Percentiles rank a stretch among this genome's conserved stretches.
Conservation (phyloP, 2,329 filamentous ascomycete species). For the Neocatenulostroma microsporum region DNA sequence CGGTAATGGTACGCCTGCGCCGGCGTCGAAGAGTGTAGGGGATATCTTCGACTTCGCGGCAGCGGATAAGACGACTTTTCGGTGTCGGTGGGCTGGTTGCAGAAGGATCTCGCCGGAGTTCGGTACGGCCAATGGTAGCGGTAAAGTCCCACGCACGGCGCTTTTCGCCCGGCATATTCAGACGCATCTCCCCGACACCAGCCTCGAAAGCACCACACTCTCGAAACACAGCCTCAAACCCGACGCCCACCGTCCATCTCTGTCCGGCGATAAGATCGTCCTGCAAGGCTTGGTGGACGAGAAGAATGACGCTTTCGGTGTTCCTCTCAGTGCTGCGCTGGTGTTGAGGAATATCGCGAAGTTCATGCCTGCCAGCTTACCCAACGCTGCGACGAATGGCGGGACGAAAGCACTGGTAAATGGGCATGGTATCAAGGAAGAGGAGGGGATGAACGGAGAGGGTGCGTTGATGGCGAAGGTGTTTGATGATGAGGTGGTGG, state of each 20-base stretch:
- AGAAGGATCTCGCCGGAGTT: constrained; percentile 37
- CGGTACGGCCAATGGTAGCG: not conserved
- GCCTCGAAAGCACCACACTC: constrained; percentile 19
- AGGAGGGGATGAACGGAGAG: not conserved
- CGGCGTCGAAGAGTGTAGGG: constrained; percentile 2
- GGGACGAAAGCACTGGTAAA: too few relatives aligned
- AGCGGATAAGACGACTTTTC: constrained; percentile 36
- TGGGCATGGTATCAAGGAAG: too few relatives aligned
- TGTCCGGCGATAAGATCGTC: too few relatives aligned
- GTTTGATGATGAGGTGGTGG: constrained; percentile 12
- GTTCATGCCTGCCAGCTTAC: too few relatives aligned
- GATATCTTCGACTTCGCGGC: constrained; percentile 24
- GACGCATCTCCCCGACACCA: constrained; percentile 54
- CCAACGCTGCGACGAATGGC: too few relatives aligned
- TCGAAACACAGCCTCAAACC: constrained; percentile 20
- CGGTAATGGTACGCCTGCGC: constrained; percentile 13
- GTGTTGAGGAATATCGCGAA: constrained; percentile 70
- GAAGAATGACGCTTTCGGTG: constrained; percentile 57
- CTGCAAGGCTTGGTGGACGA: constrained; percentile 44
- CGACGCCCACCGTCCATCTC: too few relatives aligned
- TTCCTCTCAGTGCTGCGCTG: constrained; percentile 69
- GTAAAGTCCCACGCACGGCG: constrained; percentile 14
- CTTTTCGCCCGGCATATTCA: constrained; percentile 51
- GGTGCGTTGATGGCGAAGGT: constrained; percentile 7
- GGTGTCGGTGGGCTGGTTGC: constrained; percentile 63